phyloP scores from a whole-genome alignment of 169 alveolate genomes.

The Plasmodium berghei region DNA sequence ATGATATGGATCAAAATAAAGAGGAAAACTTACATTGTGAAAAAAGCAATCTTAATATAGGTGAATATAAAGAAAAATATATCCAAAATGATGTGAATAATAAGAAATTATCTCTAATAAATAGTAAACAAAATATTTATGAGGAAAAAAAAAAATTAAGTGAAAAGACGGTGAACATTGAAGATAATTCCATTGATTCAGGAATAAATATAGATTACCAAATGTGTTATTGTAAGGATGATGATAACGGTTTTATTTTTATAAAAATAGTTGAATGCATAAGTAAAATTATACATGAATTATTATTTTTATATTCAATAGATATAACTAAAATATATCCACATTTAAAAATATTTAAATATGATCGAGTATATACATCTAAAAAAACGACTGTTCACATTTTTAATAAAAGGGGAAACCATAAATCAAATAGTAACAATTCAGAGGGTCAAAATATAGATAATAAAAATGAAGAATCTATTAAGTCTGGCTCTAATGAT shows the following conservation, averaged over 20 bases:
- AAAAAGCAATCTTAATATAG: background rate
- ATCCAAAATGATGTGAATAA: background rate
- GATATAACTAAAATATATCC: slow-evolving; percentile 58
- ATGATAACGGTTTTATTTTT: slow-evolving; percentile 14
- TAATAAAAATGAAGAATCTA: background rate
- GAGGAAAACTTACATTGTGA: background rate
- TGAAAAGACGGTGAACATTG: background rate
- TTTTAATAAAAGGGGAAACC: background rate
- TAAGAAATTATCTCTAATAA: background rate
- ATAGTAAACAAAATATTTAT: background rate
- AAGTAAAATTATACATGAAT: slow-evolving; percentile 74
- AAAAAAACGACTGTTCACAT: slow-evolving; percentile 19
- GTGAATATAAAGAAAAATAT: background rate
- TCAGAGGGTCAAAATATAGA: background rate
- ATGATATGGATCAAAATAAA: background rate
- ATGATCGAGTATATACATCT: slow-evolving; percentile 56
- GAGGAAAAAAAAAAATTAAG: background rate
- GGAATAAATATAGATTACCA: background rate
- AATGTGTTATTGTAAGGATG: slow-evolving; percentile 9
- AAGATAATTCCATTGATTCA: background rate
- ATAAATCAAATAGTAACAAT: background rate
- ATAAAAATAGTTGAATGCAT: slow-evolving; percentile 64
- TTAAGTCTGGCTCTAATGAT: background rate
- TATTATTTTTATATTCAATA: slow-evolving; percentile 63
- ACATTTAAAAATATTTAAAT: slow-evolving; percentile 57